phyloP scores from a whole-genome alignment of 1,284 basidiomycete genomes.

The Ceratobasidium sp. region DNA sequence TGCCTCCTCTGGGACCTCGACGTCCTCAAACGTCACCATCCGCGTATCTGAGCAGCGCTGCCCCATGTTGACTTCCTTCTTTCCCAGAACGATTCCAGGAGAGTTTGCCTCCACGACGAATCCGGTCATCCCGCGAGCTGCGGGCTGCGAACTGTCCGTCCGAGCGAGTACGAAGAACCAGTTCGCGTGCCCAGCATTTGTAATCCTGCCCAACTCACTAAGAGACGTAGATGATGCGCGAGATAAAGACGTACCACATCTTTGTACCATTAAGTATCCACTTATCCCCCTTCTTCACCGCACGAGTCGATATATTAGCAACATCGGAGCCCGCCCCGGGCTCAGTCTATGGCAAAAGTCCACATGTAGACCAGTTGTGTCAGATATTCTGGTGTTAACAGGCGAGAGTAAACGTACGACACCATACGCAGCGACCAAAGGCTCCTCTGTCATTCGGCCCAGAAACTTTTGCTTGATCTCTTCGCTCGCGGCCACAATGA shows the following conservation, averaged over 20 bases:
- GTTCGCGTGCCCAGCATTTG: conserved; percentile 59
- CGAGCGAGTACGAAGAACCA: conserved; percentile 62
- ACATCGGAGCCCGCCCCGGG: conserved; percentile 61
- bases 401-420: conserved; percentile 45
- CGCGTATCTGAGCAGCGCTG: conserved; percentile 62
- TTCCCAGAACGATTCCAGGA: conserved; percentile 54
- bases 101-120: conserved; percentile 61
- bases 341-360: conserved; percentile 49
- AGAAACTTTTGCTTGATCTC: conserved; percentile 59
- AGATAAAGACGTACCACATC: conserved; percentile 52
- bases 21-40: conserved; percentile 60
- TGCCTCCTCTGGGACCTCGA: conserved; percentile 52
- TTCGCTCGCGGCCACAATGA: conserved; percentile 57
- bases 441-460: conserved; percentile 62
- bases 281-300: conserved; percentile 57
- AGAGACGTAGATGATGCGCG: background rate
- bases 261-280: conserved; percentile 58
- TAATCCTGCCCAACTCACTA: conserved; percentile 45
- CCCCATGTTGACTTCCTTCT: conserved; percentile 65
- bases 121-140: conserved; percentile 58
- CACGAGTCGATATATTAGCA: conserved; percentile 54
- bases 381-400: background rate
- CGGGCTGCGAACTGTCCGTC: conserved; percentile 54
- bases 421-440: conserved; percentile 60
- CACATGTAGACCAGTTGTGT: background rate